Percentiles rank a stretch among this genome's conserved stretches.
Evolutionary conservation across 768 basidiomycete genomes (phyloP).

Genomic region (Dacryopinax spathularia): DNA sequence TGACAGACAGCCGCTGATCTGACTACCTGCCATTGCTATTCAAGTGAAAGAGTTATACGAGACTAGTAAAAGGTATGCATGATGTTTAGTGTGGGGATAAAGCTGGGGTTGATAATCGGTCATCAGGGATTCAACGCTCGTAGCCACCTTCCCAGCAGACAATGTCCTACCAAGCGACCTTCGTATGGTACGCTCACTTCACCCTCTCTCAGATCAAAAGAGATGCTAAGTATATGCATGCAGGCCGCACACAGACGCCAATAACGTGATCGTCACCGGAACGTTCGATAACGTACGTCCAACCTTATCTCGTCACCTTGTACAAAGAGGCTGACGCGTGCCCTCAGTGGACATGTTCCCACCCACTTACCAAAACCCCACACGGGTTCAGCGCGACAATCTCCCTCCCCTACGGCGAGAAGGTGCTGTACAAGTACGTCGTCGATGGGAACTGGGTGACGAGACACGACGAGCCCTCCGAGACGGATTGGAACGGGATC

Average conservation of each 20-base stretch:
- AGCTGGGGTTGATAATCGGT: no score
- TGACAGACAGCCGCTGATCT: no score
- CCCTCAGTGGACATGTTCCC: slow-evolving; percentile 51
- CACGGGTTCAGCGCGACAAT: slow-evolving; percentile 43
- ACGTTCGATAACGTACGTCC: slow-evolving; percentile 55
- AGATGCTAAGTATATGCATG: background rate
- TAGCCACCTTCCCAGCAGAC: no score
- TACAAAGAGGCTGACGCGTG: background rate
- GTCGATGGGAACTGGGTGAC: slow-evolving; percentile 58
- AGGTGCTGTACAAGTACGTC: slow-evolving; percentile 62
- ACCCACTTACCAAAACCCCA: slow-evolving; percentile 38
- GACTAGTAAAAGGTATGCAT: no score
- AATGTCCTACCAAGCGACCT: slow-evolving; percentile 8
- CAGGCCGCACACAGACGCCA: slow-evolving; percentile 47
- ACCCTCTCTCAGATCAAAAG: background rate
- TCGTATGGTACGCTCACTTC: slow-evolving; percentile 10
- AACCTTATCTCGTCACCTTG: slow-evolving; percentile 9
- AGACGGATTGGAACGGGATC: slow-evolving; percentile 48
- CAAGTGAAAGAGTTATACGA: no score
- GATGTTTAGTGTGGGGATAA: no score
- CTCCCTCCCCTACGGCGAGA: slow-evolving; percentile 46
- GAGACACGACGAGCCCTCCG: slow-evolving; percentile 41
- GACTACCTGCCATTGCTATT: no score
- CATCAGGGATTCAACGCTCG: background rate
- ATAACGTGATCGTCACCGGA: slow-evolving; percentile 54